Percentiles rank a stretch among this genome's conserved stretches.
These are phyloP conservation scores for Amanita polypyramis DNA, from an alignment of 768 basidiomycete species.

Conservation along the genomic window DNA sequence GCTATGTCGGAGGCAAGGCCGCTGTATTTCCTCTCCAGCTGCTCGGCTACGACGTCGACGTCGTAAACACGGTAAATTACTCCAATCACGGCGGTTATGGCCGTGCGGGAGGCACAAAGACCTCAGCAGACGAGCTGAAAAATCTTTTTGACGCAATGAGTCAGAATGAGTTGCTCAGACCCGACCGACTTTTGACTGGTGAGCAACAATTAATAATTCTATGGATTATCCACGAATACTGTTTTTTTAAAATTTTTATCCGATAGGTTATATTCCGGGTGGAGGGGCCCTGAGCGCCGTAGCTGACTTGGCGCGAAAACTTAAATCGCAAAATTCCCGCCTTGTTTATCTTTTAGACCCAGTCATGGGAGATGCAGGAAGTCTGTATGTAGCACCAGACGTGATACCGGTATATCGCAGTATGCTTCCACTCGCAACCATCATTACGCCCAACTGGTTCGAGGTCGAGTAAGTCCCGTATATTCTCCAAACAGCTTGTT, in stretches of 20 bases:
- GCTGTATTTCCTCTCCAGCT: slow-evolving; percentile 72
- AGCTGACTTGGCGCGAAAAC: slow-evolving; percentile 44
- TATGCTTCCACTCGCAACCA: slow-evolving; percentile 73
- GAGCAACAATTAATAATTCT: slow-evolving; percentile 9
- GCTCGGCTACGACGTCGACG: slow-evolving; percentile 92
- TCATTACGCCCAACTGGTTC: slow-evolving; percentile 98
- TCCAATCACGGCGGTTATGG: slow-evolving; percentile 93
- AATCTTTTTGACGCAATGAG: slow-evolving; percentile 68
- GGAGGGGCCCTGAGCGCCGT: slow-evolving; percentile 69
- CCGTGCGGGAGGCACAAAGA: slow-evolving; percentile 67
- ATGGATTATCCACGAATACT: background rate
- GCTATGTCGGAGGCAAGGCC: slow-evolving; percentile 86
- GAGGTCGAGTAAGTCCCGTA: slow-evolving; percentile 73
- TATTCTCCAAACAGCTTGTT: slow-evolving; percentile 18
- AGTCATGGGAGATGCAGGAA: slow-evolving; percentile 89
- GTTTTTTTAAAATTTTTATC: too few species aligned
- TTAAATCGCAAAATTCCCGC: slow-evolving; percentile 46
- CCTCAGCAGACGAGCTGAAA: slow-evolving; percentile 67
- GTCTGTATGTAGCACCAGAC: slow-evolving; percentile 78
- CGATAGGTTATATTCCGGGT: slow-evolving; percentile 76
- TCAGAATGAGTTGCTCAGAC: slow-evolving; percentile 61
- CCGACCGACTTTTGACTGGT: slow-evolving; percentile 76
- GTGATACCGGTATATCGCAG: slow-evolving; percentile 81
- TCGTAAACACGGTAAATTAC: slow-evolving; percentile 89
- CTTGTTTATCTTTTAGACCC: slow-evolving; percentile 89